A percentile compares a stretch with the other conserved stretches of the same genome.
Conservation (phyloP, 1,139 yeast species). For the Wickerhamomyces sp. region DNA sequence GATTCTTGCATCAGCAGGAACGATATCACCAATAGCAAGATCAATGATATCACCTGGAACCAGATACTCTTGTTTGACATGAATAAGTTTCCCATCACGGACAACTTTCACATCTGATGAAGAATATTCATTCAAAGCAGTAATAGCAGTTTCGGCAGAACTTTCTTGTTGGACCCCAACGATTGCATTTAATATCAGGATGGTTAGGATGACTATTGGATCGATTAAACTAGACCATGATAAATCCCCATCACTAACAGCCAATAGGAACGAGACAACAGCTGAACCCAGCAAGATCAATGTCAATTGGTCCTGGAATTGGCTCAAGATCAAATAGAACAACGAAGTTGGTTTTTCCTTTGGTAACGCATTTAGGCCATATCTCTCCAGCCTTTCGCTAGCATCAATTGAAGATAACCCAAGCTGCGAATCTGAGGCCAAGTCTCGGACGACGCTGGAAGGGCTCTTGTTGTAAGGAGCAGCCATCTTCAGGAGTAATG, state of each 20-base stretch:
- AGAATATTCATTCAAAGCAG: conserved; percentile 33
- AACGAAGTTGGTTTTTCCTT: conserved; percentile 33
- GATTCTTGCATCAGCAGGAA: conserved; percentile 72
- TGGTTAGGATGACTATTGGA: conserved; percentile 34
- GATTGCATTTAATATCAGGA: conserved; percentile 34
- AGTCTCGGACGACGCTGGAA: conserved; percentile 8
- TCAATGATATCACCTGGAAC: conserved; percentile 78
- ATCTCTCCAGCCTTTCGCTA: conserved; percentile 10
- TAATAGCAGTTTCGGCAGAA: conserved; percentile 37
- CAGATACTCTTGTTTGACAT: conserved; percentile 37
- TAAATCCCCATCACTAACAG: conserved; percentile 28
- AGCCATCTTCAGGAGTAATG: background rate
- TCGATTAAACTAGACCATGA: conserved; percentile 32
- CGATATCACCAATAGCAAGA: conserved; percentile 67
- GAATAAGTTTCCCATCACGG: conserved; percentile 35
- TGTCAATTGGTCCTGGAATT: conserved; percentile 35
- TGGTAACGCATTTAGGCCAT: conserved; percentile 22
- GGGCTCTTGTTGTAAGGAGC: conserved; percentile 10
- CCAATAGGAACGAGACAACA: conserved; percentile 32
- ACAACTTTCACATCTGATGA: conserved; percentile 41
- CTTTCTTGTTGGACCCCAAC: conserved; percentile 38
- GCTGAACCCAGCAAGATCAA: conserved; percentile 34
- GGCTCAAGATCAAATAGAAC: conserved; percentile 30
- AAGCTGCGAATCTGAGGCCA: conserved; percentile 8
- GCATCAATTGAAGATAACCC: conserved; percentile 17